These are phyloP conservation scores for Acanthamoeba royreba DNA, from an alignment of 208 protist genomes.

Conservation along the genomic window DNA sequence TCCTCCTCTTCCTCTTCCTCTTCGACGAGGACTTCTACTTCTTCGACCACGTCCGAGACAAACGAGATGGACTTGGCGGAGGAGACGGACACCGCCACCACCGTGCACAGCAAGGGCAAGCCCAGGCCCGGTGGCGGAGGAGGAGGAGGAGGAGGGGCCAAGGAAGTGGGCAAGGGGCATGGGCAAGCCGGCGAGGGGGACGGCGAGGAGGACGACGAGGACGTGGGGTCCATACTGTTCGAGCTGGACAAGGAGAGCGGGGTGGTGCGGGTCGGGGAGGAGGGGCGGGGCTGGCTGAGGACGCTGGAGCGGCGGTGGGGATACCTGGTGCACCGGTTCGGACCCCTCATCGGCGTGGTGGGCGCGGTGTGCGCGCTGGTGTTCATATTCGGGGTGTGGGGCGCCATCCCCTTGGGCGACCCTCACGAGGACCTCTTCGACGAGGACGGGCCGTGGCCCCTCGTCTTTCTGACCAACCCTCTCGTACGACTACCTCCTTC, in stretches of 20 bases:
- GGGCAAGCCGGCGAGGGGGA: not conserved
- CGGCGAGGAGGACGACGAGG: not conserved
- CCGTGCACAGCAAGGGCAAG: too few relatives aligned
- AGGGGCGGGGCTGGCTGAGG: not conserved
- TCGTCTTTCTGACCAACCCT: slow-evolving; percentile 21
- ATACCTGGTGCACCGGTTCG: not conserved
- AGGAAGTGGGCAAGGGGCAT: not conserved
- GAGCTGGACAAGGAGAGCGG: not conserved
- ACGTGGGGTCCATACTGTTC: not conserved
- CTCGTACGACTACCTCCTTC: not conserved
- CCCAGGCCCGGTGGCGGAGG: too few relatives aligned
- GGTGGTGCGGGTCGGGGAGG: not conserved
- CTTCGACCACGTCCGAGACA: too few relatives aligned
- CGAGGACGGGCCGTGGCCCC: not conserved
- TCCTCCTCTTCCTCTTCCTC: too few relatives aligned
- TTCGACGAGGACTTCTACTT: too few relatives aligned
- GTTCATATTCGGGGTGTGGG: slow-evolving; percentile 21
- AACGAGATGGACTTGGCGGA: too few relatives aligned
- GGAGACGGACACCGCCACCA: too few relatives aligned
- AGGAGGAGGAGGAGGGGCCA: not conserved
- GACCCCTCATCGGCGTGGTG: not conserved
- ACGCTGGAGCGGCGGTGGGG: not conserved
- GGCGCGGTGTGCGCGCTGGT: not conserved
- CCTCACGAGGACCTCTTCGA: not conserved
- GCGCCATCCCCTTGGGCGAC: slow-evolving; percentile 20